phyloP scores from a whole-genome alignment of 371 early-diverging fungal species.

The Mucor circinelloides region DNA sequence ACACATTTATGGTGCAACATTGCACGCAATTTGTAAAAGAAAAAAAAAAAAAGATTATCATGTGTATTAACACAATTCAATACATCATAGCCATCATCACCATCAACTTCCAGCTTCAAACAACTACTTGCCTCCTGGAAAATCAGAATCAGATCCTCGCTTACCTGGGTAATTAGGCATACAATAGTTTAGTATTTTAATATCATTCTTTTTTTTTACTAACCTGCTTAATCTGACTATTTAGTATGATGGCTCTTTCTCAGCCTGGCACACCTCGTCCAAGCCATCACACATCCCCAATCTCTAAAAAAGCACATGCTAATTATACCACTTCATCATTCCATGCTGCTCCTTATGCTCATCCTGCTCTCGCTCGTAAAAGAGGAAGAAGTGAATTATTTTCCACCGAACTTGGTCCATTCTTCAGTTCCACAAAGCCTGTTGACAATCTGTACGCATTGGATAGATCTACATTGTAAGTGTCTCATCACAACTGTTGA shows the following conservation, averaged over 20 bases:
- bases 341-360: constrained; percentile 36
- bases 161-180: constrained; percentile 39
- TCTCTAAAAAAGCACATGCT: constrained; percentile 23
- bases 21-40: constrained; percentile 7
- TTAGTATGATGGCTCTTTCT: constrained; percentile 47
- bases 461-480: constrained; percentile 64
- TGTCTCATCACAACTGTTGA: background rate
- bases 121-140: constrained; percentile 30
- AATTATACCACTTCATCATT: constrained; percentile 35
- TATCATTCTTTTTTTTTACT: constrained; percentile 6
- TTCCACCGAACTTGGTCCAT: constrained; percentile 54
- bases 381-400: constrained; percentile 43
- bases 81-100: constrained; percentile 14
- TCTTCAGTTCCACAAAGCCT: constrained; percentile 67
- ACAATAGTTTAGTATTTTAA: background rate
- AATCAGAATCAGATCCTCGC: constrained; percentile 37
- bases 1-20: constrained; percentile 25
- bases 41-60: background rate
- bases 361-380: constrained; percentile 32
- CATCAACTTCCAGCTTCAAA: constrained; percentile 31
- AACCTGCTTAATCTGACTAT: constrained; percentile 1
- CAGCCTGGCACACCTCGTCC: constrained; percentile 57
- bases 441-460: constrained; percentile 62
- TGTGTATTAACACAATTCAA: constrained; percentile 4
- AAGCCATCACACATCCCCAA: constrained; percentile 19